phyloP scores from a whole-genome alignment of 768 basidiomycete species.

The Boletus rubroflammeus region DNA sequence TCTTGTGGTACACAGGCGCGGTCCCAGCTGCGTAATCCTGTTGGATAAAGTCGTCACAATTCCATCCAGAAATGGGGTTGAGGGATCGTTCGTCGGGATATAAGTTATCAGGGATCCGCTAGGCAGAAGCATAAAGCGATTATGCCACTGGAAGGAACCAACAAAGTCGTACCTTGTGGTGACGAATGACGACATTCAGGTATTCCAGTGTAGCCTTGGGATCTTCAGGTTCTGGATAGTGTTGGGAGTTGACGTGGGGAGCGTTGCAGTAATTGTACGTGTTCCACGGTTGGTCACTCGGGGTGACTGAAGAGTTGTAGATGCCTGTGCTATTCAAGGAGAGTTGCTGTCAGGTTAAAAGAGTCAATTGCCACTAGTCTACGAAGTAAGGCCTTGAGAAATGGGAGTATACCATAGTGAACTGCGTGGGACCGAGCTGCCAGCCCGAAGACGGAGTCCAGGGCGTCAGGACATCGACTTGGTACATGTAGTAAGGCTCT shows the following conservation, averaged over 20 bases:
- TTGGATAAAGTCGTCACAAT: constrained; percentile 38
- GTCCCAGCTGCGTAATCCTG: constrained; percentile 38
- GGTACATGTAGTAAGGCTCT: not conserved
- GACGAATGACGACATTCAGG: constrained; percentile 42
- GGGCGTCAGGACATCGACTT: not conserved
- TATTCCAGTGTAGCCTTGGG: constrained; percentile 36
- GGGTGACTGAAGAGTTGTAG: constrained; percentile 44
- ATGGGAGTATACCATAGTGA: constrained; percentile 2
- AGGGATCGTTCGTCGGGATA: constrained; percentile 42
- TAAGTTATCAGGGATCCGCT: constrained; percentile 50
- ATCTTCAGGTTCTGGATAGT: constrained; percentile 34
- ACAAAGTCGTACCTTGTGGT: constrained; percentile 40
- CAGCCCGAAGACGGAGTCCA: not conserved
- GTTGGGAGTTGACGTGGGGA: constrained; percentile 40
- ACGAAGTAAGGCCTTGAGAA: not conserved
- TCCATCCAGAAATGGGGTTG: constrained; percentile 39
- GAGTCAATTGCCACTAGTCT: not conserved
- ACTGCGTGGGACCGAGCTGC: not conserved
- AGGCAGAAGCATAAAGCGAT: not conserved
- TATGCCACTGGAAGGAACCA: not conserved
- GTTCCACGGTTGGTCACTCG: constrained; percentile 40
- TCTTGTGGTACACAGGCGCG: constrained; percentile 39
- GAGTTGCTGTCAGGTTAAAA: constrained; percentile 5
- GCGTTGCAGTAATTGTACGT: constrained; percentile 56
- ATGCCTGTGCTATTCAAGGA: constrained; percentile 29